These are phyloP conservation scores for Otatea glauca DNA, from an alignment of 176 grass and related monocot species.

Conservation along the genomic window DNA sequence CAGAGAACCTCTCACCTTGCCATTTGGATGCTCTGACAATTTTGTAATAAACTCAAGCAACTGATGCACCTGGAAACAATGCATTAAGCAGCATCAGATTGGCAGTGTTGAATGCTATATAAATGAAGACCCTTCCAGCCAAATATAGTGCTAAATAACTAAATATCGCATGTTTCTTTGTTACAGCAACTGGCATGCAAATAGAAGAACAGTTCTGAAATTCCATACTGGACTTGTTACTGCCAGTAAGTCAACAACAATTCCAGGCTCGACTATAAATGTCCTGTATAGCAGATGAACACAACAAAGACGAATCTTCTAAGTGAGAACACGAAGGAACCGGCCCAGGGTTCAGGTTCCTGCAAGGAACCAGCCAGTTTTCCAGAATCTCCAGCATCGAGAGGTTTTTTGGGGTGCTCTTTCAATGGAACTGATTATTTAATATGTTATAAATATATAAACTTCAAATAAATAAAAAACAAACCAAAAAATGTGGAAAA, in stretches of 20 bases:
- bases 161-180: not conserved
- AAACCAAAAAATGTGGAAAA: not conserved
- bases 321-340: not conserved
- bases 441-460: constrained; percentile 1
- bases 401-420: not conserved
- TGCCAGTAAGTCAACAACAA: constrained; percentile 1
- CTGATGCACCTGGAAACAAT: constrained; percentile 74
- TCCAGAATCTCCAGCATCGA: constrained; percentile 32
- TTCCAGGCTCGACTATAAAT: not conserved
- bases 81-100: constrained; percentile 43
- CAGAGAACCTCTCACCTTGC: constrained; percentile 64
- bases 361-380: constrained; percentile 26
- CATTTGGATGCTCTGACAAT: constrained; percentile 82
- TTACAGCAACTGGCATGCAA: not conserved
- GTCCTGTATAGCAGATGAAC: not conserved
- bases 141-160: constrained; percentile 18
- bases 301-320: constrained; percentile 14
- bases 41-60: constrained; percentile 84
- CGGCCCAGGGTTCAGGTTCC: not conserved
- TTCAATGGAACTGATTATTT: not conserved
- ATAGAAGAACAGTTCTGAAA: constrained; percentile 15
- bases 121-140: constrained; percentile 30
- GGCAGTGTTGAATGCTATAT: constrained; percentile 1
- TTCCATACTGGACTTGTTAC: not conserved
- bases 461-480: not conserved